Base-by-base conservation (phyloP, 257 asterid genomes). In the Gardenia jasminoides region DNA sequence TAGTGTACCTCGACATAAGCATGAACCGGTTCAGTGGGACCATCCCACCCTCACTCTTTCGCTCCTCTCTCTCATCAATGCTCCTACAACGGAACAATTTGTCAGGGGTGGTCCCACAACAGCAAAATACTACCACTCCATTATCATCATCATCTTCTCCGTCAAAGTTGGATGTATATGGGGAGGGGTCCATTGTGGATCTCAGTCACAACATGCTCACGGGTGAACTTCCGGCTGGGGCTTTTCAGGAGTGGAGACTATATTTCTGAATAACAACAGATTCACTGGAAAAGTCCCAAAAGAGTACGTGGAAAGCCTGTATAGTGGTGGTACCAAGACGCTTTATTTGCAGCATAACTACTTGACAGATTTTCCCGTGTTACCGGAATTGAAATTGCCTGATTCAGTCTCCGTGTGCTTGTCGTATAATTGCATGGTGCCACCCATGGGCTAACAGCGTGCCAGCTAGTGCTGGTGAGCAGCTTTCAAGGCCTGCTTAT, bases 1-100 rank as follows among this genome's bases (percentile, higher is more conserved):
- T 88, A 72, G 86, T 86, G 70, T 93, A 89, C 87, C 80, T 93
- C 83, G 98, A 93, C 86, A 82, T 93, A 84, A 91, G 97, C 90
- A 80, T 83, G 89, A 93, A 93, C 86, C 85, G 67, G 0, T 85
- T 91, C 59, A 81, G 88, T 83, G 98, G 98, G 86, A 78, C 93
- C 88, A 80, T 93, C 54, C 97, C 98, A 0, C 17, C 69, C 39
- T 52, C 88, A 36, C 75, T 90, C 24, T 84, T 91, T 67, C 89
- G 90, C 31, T 83, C 90, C 22, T 47, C 84, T 11, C 81, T 93
- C 81, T 80, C 87, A 75, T 88, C 96, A 72, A 74, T 93, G 66
- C 84, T 88, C 46, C 94, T 93, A 86, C 98, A 93, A 86, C 92
- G 98, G 96, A 93, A 93, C 90, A 90, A 93, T 85, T 86, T 93